These are phyloP conservation scores for Blastomyces percursus DNA, from an alignment of 2,329 filamentous ascomycete genomes.

Conservation along the genomic window DNA sequence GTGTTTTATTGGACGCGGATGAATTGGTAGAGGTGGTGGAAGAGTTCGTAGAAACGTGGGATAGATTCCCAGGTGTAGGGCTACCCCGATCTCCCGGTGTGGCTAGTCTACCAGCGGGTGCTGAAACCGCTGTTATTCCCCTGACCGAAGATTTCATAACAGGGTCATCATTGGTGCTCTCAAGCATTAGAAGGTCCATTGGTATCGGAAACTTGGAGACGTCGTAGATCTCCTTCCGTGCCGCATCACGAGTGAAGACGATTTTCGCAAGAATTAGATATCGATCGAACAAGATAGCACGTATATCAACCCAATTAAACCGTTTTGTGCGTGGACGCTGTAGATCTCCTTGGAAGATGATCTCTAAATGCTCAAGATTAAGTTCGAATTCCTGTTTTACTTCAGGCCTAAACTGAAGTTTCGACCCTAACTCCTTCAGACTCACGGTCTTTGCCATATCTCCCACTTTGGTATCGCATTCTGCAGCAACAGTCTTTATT, in stretches of 20 bases:
- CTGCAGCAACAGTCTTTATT: slow-evolving; percentile 76
- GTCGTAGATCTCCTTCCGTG: slow-evolving; percentile 67
- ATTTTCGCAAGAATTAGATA: slow-evolving; percentile 87
- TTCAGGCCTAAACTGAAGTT: slow-evolving; percentile 72
- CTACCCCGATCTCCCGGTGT: slow-evolving; percentile 39
- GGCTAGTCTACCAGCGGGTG: slow-evolving; percentile 21
- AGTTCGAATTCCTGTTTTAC: slow-evolving; percentile 74
- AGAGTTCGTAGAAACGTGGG: slow-evolving; percentile 56
- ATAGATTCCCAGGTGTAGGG: slow-evolving; percentile 45
- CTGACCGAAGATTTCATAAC: slow-evolving; percentile 70
- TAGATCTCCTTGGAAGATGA: slow-evolving; percentile 80
- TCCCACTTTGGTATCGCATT: slow-evolving; percentile 85
- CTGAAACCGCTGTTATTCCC: slow-evolving; percentile 48
- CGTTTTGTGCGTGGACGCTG: slow-evolving; percentile 79
- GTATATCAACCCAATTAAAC: slow-evolving; percentile 87
- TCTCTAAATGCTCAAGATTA: slow-evolving; percentile 85
- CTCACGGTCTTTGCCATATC: slow-evolving; percentile 87
- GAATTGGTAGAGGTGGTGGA: slow-evolving; percentile 47
- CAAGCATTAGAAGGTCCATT: slow-evolving; percentile 87
- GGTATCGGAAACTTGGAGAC: slow-evolving; percentile 92
- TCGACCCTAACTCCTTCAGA: slow-evolving; percentile 70
- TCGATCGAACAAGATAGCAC: slow-evolving; percentile 90
- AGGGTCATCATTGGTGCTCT: slow-evolving; percentile 84
- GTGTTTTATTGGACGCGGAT: slow-evolving; percentile 31
- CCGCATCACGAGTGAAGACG: slow-evolving; percentile 55